phyloP scores from a whole-genome alignment of 148 eudicot species.

The Vaccinium darrowii region DNA sequence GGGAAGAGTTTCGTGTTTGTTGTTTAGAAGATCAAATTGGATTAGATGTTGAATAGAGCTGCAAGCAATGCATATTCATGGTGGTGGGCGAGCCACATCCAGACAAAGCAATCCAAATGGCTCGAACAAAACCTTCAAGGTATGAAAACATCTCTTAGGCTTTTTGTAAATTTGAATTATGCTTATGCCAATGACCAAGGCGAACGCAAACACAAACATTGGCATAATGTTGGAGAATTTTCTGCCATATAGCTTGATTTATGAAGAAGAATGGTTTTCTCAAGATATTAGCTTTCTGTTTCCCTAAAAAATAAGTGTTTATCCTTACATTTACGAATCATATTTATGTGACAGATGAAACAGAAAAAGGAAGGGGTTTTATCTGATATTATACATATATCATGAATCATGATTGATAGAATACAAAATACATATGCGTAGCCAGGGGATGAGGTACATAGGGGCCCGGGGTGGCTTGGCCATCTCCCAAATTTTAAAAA shows the following conservation, averaged over 20 bases:
- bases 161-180: not conserved
- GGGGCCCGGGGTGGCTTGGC: no score
- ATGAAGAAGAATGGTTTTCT: not conserved
- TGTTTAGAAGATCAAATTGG: slow-evolving; percentile 6
- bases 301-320: not conserved
- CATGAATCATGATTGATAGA: not conserved
- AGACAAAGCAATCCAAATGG: slow-evolving; percentile 51
- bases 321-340: not conserved
- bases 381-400: not conserved
- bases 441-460: no score
- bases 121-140: slow-evolving; percentile 44
- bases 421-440: not conserved
- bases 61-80: slow-evolving; percentile 52
- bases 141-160: slow-evolving; percentile 2
- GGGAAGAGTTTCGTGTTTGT: slow-evolving; percentile 6
- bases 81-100: slow-evolving; percentile 54
- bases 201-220: not conserved
- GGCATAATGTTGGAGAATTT: not conserved
- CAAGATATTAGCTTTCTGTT: not conserved
- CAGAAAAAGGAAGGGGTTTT: not conserved
- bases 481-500: no score
- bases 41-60: slow-evolving; percentile 42
- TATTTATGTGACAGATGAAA: not conserved
- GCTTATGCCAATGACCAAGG: not conserved
- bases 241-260: not conserved